Evolutionary conservation across 768 basidiomycete species (phyloP), one percentile per base, ranked within the genome.

Genomic region (Cantharellus anzutake): DNA sequence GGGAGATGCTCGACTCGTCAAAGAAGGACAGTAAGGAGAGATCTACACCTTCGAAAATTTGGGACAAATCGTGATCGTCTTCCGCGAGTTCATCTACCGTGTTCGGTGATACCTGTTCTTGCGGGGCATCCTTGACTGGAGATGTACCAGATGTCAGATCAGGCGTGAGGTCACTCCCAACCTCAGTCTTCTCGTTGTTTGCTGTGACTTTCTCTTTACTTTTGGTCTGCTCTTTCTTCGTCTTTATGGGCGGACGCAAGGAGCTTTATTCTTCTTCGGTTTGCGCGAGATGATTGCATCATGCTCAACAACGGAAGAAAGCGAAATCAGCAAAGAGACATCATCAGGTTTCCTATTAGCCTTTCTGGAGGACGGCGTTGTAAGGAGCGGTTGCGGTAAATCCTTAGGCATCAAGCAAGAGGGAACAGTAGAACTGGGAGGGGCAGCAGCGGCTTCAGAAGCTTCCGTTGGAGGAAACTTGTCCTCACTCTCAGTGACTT

Each of bases 21-120:
- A 91, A 90, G 70, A 90, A 82, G 0, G 85, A 76, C 63, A 88
- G 81, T 48, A 78, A 79, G 4, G 78, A 69, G 51, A 89, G 71
- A 64, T 84, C 79, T 75, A 88, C 76, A 39, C 60, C 63, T 41
- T 59, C 57, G 68, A 35, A 38, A 35, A 59, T 52, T n/a, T 55
- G 56, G 5, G 56, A 5, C 5, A 57, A 41, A 29, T 70, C 2
- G 83, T 82, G 65, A 79, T 77, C 52, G 7, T 7, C 14, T 7
- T 37, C 52, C 11, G 52, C 38, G 11, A 11, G 44, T 37, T 55
- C 52, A 7, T 37, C 7, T 7, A 55, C 52, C 11, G 11, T 7
- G 38, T 37, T 55, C 14, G 52, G 7, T 7, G 7, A 37, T 11
- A 7, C 14, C 29, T 11, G 44, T 29, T 48, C 44, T 11, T 29